Evolutionary conservation across 345 rosid genomes (phyloP), one percentile per base, ranked within the genome.

Genomic region (Trapa incisa): DNA sequence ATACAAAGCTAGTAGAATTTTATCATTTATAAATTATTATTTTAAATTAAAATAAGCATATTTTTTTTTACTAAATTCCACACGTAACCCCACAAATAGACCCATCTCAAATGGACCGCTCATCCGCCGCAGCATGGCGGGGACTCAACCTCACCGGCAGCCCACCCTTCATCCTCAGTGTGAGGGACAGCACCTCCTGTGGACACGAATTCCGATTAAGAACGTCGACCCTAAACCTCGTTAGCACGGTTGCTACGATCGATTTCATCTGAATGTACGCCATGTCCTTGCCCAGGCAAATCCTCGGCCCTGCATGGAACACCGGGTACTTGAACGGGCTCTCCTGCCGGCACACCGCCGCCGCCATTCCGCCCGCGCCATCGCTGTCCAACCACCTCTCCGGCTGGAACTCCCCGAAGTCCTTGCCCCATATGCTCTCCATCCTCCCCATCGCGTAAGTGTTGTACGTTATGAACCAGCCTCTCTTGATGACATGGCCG

Each of bases 361-460:
- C 29, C 29, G 29, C 29, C 29, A 22, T 3, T 8, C 43, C 7
- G 2, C 43, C 43, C 4, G 43, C 7, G 43, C 43, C 7, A 2
- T 41, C 43, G 52, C 15, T 65, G 70, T 42, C 71, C 62, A 72
- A 32, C 75, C 61, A 37, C 47, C 65, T 45, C 63, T 75, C 81
- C 6, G 83, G 86, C 66, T 71, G 73, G 71, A 71, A 85, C 42
- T 85, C 77, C 7, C 35, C 22, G 73, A 75, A 73, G 71, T 80
- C 83, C 2, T 64, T 14, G 9, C 86, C 85, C 86, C 86, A 82
- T 6, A 82, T 29, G 4, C 52, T 53, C 65, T 74, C 70, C 78
- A 71, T 75, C 69, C 83, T 82, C 33, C 79, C 82, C 82, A 82
- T 82, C 3, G 80, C 78, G 50, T 80, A 77, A 9, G 82, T 74